Base-by-base conservation (phyloP, 345 rosid genomes). In the Alliaria petiolata region DNA sequence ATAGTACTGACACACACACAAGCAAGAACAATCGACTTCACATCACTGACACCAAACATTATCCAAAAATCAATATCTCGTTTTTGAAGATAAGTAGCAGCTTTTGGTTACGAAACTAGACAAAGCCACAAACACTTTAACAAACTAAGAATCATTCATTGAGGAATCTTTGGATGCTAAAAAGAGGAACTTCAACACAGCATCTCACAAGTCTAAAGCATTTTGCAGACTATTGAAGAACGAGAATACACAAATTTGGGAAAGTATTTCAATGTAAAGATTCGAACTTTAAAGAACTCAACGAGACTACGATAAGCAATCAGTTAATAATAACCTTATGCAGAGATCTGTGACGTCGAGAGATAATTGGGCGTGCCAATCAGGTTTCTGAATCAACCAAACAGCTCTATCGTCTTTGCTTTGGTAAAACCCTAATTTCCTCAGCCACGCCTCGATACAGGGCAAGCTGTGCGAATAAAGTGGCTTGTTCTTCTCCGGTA, bases 401-500 rank as follows among this genome's bases (percentile, higher is more conserved):
- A 87, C 71, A 39, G 96, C 92, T 31, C 87, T 86, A 78, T 91
- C 90, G 11, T 86, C 96, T 70, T 76, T 81, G 78, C 87, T 84
- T 78, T 86, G 96, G 35, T 58, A 73, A 82, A 91, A 93, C 75
- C 93, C 98, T 70, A 91, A 58, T 11, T 62, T 83, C 70, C 72
- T 85, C 25, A 93, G 80, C 98, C 97, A 93, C 15, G 92, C 89
- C 65, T 93, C 97, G 65, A 91, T 89, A 65, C 98, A 87, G 25
- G 96, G 96, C 81, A 93, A 80, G 80, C 97, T 93, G 54, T 93
- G 95, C 16, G 99, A 88, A 72, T 89, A 93, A 53, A 93, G 64
- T 38, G 97, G 95, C 85, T 82, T 91, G 66, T 72, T 82, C 86
- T 86, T 89, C 19, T 91, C 97, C 34, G 93, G 91, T 45, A 88